These are phyloP conservation scores for Penicillium thymicola DNA, from an alignment of 2,329 filamentous ascomycete species.

Conservation along the genomic window DNA sequence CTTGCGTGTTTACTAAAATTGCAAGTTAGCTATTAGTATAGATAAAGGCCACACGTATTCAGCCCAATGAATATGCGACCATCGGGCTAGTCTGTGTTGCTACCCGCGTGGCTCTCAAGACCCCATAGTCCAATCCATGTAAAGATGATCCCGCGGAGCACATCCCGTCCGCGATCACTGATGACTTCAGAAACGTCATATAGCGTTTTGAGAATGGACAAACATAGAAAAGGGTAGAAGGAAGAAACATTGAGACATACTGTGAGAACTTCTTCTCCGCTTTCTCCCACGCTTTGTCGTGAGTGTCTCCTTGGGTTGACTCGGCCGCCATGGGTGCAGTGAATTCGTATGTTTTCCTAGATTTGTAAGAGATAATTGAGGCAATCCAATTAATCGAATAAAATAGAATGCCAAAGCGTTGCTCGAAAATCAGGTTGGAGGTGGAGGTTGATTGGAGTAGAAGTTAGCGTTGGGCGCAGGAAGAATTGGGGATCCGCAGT, in stretches of 20 bases:
- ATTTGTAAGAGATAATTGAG: background rate
- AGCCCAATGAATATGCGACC: background rate
- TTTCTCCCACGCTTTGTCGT: slow-evolving; percentile 55
- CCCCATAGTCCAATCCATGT: background rate
- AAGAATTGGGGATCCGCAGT: slow-evolving; percentile 24
- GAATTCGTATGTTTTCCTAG: background rate
- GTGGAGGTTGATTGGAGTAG: slow-evolving; percentile 20
- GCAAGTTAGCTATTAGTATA: background rate
- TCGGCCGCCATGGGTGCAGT: slow-evolving; percentile 20
- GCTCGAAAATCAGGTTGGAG: slow-evolving; percentile 9
- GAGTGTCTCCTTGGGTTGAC: slow-evolving; percentile 14
- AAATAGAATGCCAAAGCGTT: background rate
- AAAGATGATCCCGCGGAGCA: background rate
- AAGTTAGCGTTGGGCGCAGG: slow-evolving; percentile 14
- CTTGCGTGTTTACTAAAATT: slow-evolving; percentile 72
- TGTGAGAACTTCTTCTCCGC: slow-evolving; percentile 61
- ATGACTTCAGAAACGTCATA: background rate
- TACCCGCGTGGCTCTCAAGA: background rate
- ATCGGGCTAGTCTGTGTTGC: background rate
- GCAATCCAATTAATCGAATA: too few relatives aligned
- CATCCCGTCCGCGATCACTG: background rate
- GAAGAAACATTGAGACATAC: slow-evolving; percentile 42
- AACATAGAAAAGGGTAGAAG: background rate
- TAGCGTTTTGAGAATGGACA: background rate
- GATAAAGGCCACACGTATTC: background rate